Evolutionary conservation across 2,329 filamentous ascomycete species (phyloP), one percentile per base, ranked within the genome.

Genomic region (Chaetomium sp.): DNA sequence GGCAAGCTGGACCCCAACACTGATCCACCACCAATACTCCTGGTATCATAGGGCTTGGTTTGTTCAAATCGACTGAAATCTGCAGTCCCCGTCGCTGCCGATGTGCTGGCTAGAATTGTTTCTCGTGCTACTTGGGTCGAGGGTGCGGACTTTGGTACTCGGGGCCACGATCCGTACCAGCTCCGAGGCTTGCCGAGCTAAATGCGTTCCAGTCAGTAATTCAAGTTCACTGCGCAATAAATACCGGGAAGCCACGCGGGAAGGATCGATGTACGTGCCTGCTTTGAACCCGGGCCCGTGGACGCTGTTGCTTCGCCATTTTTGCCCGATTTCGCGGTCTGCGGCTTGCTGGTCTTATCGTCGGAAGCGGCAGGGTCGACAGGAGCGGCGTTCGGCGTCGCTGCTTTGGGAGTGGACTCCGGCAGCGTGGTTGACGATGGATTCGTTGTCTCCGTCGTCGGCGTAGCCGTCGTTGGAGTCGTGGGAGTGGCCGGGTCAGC

Each of bases 111-210:
- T 46, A 81, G 69, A 34, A 86, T 85, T 10, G 78, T 81, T 66
- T 86, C 82, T 60, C 75, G 76, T 3, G 81, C 80, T 45, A 86
- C 71, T 51, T 82, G 79, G 5, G 79, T 84, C 7, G 81, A 85
- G 34, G 82, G 75, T 12, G 74, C 70, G 6, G 82, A 79, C 64
- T 85, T 85, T 35, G 77, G 71, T 37, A 70, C 67, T 58, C 78
- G 73, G 14, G 80, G 78, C 80, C 80, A 84, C 14, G 82, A 80
- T 52, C 80, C 80, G 67, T 85, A 85, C 82, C 82, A 86, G 66
- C 81, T 84, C 48, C 73, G 73, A 7, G 76, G 69, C 65, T 81
- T 81, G 57, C 74, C 75, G 40, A 77, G 68, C 79, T 82, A 62
- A 42, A 42, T 6, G 6, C 9, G 1, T 34, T 35, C 49, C 41